A percentile compares a stretch with the other conserved stretches of the same genome.
These are phyloP conservation scores for Symbiodinium natans DNA, from an alignment of 73 alveolate genomes.

Conservation along the genomic window DNA sequence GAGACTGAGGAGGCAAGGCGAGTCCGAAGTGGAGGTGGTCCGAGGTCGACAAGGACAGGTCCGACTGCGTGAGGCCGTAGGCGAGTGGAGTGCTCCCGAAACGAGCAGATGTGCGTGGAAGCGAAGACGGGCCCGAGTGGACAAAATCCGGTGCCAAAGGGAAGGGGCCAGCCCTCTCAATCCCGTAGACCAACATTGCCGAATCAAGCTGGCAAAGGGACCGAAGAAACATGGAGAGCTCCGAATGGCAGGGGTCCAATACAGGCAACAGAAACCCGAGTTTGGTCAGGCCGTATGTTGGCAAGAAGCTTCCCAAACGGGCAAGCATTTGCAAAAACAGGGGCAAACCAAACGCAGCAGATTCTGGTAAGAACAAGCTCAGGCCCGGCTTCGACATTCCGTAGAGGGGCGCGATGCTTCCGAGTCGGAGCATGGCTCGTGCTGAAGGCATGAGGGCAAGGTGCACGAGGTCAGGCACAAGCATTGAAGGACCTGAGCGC, in stretches of 20 bases:
- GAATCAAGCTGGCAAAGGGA: constrained; percentile 13
- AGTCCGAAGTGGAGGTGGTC: constrained; percentile 12
- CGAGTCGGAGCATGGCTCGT: not conserved
- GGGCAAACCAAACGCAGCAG: not conserved
- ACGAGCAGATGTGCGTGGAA: not conserved
- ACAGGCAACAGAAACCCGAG: not conserved
- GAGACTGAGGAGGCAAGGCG: not conserved
- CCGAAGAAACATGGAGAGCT: not conserved
- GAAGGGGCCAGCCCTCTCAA: not conserved
- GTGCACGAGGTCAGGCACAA: constrained; percentile 33
- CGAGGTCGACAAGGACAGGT: not conserved
- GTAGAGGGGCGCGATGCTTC: not conserved
- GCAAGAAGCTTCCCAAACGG: constrained; percentile 14
- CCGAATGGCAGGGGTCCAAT: constrained; percentile 17
- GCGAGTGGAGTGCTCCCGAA: constrained; percentile 14
- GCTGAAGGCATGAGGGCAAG: not conserved
- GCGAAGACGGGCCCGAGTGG: not conserved
- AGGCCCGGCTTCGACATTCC: constrained; percentile 34
- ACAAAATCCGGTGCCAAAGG: constrained; percentile 26
- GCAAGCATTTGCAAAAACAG: constrained; percentile 13
- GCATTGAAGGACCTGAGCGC: constrained; percentile 20
- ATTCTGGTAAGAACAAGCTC: not conserved
- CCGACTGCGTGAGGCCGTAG: constrained; percentile 33
- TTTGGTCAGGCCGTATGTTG: constrained; percentile 55
- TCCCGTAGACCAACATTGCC: constrained; percentile 10